phyloP scores from a whole-genome alignment of 257 asterid species.

The Euphrasia confusa region DNA sequence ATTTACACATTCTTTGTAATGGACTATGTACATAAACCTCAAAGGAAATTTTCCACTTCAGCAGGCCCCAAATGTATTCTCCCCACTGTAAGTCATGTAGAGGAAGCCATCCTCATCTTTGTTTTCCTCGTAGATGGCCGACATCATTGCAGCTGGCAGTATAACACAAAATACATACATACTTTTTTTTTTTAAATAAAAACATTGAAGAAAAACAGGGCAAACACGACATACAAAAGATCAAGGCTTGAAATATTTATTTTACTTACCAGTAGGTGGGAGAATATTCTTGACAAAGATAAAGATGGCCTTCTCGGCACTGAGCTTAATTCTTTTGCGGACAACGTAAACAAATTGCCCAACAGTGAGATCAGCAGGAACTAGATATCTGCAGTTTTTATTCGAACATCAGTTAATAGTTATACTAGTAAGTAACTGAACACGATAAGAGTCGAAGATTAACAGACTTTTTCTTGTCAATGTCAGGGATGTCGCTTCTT shows the following conservation, averaged over 20 bases:
- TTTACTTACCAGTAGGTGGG: slow-evolving; percentile 86
- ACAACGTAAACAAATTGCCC: slow-evolving; percentile 98
- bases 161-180: neutral
- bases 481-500: too few relatives aligned
- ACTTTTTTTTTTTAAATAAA: neutral
- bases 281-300: slow-evolving; percentile 91
- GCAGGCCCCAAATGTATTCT: slow-evolving; percentile 63
- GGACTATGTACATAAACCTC: slow-evolving; percentile 36
- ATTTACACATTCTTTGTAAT: slow-evolving; percentile 41
- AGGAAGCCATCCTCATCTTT: slow-evolving; percentile 79
- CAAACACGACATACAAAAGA: neutral
- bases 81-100: slow-evolving; percentile 81
- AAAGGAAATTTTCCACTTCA: slow-evolving; percentile 30
- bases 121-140: slow-evolving; percentile 66
- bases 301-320: slow-evolving; percentile 98
- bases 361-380: slow-evolving; percentile 95
- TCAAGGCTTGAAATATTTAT: neutral
- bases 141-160: slow-evolving; percentile 70
- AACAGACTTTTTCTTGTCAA: neutral
- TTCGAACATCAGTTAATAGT: slow-evolving; percentile 9
- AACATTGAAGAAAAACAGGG: slow-evolving; percentile 41
- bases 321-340: slow-evolving; percentile 91
- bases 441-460: slow-evolving; percentile 14
- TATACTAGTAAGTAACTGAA: neutral
- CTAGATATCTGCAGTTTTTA: slow-evolving; percentile 65